A percentile compares a stretch with the other conserved stretches of the same genome.
phyloP scores from a whole-genome alignment of 164 flowering plant genomes.

The Vitis cinerea region DNA sequence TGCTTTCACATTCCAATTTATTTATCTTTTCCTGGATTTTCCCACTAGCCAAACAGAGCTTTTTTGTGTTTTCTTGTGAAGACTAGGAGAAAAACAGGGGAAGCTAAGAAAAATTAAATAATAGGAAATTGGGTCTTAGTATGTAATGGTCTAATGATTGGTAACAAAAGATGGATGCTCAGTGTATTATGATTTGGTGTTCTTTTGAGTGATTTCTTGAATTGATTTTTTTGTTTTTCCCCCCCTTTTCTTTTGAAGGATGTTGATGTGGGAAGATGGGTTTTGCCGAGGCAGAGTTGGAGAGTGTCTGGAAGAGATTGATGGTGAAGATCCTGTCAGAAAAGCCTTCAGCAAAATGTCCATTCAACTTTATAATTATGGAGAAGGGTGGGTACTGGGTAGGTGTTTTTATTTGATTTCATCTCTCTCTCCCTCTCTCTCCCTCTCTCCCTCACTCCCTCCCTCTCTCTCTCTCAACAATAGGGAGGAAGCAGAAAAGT shows the following conservation, averaged over 20 bases:
- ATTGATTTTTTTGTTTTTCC: background rate
- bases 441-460: background rate
- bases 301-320: slow-evolving; percentile 74
- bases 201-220: background rate
- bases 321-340: slow-evolving; percentile 90
- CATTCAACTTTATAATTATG: slow-evolving; percentile 98
- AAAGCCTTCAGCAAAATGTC: slow-evolving; percentile 99
- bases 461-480: background rate
- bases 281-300: slow-evolving; percentile 78
- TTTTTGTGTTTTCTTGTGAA: slow-evolving; percentile 2
- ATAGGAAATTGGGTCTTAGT: background rate
- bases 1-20: background rate
- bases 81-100: background rate
- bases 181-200: slow-evolving; percentile 3
- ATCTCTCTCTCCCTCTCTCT: slow-evolving; percentile 1
- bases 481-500: background rate
- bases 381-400: slow-evolving; percentile 99
- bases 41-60: slow-evolving; percentile 6
- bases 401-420: slow-evolving; percentile 44
- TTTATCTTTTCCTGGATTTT: background rate
- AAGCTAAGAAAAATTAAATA: background rate
- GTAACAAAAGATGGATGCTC: slow-evolving; percentile 5
- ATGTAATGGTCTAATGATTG: background rate
- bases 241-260: slow-evolving; percentile 40
- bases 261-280: slow-evolving; percentile 99